Base-by-base conservation (phyloP, 768 basidiomycete genomes). In the Saitozyma podzolica region DNA sequence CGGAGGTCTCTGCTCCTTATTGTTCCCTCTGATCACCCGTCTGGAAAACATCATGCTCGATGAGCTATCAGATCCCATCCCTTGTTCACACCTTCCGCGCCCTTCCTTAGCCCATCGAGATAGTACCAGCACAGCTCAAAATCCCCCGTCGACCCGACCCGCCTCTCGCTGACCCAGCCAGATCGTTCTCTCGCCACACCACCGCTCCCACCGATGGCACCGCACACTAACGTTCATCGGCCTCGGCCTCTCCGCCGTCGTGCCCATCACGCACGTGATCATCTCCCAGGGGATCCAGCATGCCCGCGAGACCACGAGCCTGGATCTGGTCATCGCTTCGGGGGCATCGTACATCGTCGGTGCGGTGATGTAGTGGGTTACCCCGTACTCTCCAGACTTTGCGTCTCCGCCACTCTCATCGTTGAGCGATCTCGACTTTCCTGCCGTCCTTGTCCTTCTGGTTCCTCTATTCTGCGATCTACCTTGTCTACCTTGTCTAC, bases 211-310 rank as follows among this genome's bases (percentile, higher is more conserved):
- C 75, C 84, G 91, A 29, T 85, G 87, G 67, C 85, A 88, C 54
- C 86, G 93, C 29, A 92, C 91, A 13, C 77, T 81, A 42, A 85
- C 91, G 14, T 96, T 94, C 81, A 84, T 92, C 66, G 84, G 82
- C 9, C 84, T 95, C 37, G 92, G 92, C 11, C 76, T 89, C 42
- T 85, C 84, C 62, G 88, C 85, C 10, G 77, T 88, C 49, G 73
- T 89, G 10, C 92, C 92, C 20, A 82, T 89, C 20, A 77, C 82
- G 6, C 91, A 95, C 68, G 81, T 87, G 37, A 66, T 89, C 37
- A 41, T 83, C 42, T 82, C 81, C 9, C 86, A 89, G 70, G 90
- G 89, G 37, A 78, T 84, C 58, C 67, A 79, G 56, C 83, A 82
- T 61, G 80, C 89, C 47, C 77, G 85, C 48, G 75, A 80, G 58